Evolutionary conservation across 257 asterid species (phyloP), one percentile per base, ranked within the genome.

Genomic region (Capsicum baccatum): DNA sequence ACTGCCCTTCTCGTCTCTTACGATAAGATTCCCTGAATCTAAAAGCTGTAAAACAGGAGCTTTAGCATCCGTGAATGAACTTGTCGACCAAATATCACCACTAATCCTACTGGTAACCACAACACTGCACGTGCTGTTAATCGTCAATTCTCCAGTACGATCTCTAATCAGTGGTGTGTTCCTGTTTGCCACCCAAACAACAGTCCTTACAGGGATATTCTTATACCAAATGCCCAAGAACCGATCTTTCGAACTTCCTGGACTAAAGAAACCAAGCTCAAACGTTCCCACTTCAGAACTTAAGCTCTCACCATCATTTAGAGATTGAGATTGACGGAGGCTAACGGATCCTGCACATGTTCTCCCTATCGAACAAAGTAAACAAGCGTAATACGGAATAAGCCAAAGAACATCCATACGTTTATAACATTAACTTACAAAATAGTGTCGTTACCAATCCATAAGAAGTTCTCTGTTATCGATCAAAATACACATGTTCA

Each of bases 111-210:
- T 58, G 54, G 76, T 67, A 14, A 86, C 86, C 12, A 85, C 54
- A 33, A 85, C 83, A 64, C 56, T 52, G 62, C 81, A 86, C 3
- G 69, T 83, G 52, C 21, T 71, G 21, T 87, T 80, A 78, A 85
- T 64, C 69, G 12, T 85, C 83, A 88, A 82, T 48, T 21, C 52
- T 83, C 90, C 85, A 21, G 92, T 85, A 2, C 37, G 60, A 80
- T 85, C 85, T 42, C 80, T 84, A n/a, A 89, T 44, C 88, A n/a
- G n/a, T n/a, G 90, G 89, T 47, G 59, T 71, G 42, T 5, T 59
- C 62, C 88, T 80, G 76, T 89, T 88, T 47, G 92, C 91, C 68
- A 89, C 88, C 89, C 92, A 89, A 67, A 88, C 87, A 19, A 86
- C 79, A 17, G 90, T 89, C 79, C 79, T 83, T 67, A 84, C 74